Percentiles rank a stretch among this genome's conserved stretches.
phyloP scores from a whole-genome alignment of 441 rosid genomes.

The Metrosideros polymorpha region DNA sequence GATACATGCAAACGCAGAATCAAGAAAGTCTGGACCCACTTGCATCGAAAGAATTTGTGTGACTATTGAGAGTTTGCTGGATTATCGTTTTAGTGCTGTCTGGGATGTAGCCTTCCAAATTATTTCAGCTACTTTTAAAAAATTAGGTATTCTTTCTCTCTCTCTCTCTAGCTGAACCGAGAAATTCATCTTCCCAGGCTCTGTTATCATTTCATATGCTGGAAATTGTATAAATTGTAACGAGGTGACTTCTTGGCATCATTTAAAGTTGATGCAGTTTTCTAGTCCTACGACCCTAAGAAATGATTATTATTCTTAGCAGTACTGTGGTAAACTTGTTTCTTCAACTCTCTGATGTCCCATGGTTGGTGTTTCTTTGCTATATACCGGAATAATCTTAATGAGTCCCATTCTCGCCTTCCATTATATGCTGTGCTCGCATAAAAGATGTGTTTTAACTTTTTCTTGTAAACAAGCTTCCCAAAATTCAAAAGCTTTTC shows the following conservation, averaged over 20 bases:
- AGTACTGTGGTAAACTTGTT: background rate
- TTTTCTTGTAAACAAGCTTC: background rate
- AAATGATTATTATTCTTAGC: background rate
- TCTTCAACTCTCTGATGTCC: background rate
- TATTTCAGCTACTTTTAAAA: constrained; percentile 66
- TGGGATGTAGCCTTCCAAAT: constrained; percentile 87
- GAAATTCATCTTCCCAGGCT: background rate
- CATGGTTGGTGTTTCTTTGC: background rate
- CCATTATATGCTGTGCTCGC: background rate
- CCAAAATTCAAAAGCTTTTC: background rate
- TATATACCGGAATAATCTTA: background rate
- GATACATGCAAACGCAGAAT: constrained; percentile 16
- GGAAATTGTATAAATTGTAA: background rate
- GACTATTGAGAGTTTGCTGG: constrained; percentile 67
- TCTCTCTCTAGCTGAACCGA: background rate
- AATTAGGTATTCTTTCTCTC: constrained; percentile 43
- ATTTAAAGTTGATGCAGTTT: background rate
- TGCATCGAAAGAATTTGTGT: constrained; percentile 72
- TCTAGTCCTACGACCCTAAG: background rate
- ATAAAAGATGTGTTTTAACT: background rate
- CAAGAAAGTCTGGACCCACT: constrained; percentile 59
- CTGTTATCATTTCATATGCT: background rate
- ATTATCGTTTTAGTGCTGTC: constrained; percentile 62
- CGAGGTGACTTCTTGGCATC: background rate
- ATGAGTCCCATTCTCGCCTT: background rate